Base-by-base conservation (phyloP, 208 protist species). In the Leishmania turanica region DNA sequence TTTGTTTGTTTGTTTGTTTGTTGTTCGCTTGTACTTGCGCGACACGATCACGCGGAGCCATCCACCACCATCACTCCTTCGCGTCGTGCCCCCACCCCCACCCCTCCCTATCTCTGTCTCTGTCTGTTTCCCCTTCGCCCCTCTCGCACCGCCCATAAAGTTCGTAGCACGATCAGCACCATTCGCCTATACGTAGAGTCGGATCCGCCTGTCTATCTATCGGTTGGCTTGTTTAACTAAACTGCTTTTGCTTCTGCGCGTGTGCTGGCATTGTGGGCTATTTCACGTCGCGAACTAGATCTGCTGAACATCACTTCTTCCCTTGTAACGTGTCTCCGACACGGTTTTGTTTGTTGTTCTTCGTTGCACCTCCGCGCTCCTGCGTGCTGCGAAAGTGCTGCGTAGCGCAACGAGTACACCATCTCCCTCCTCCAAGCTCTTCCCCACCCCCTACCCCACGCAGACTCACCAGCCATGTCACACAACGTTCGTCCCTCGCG, bases 401-500 rank as follows among this genome's bases (percentile, higher is more conserved):
- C 42, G 0, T 47, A 45, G 68, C 27, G 34, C 15, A 72, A 19
- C 42, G 24, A 9, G 71, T 56, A 13, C 15, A 11, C 49, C 34
- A 24, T 42, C 40, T 31, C 37, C 7, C 21, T 71, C 47, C 27
- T 53, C 31, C 6, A 9, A 45, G 53, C 27, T 2, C 15, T 49
- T 40, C 24, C 47, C 4, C 70, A 17, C 47, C 45, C 5, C 21
- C 47, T 27, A 8, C 49, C 71, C 49, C 47, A 27, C 45, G 34
- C 42, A 56, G 47, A 42, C 49, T n/a, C 8, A 40, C 2, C 74
- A 75, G 47, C 8, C 37, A 84, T 84, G 81, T 84, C 81, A 0
- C 81, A 84, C 54, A 84, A 84, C 81, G 64, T 68, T 13, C 81
- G 81, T 27, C 89, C 89, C 21, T 85, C 86, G 47, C 72, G 80